These are phyloP conservation scores for Blastocystis sp. DNA, from an alignment of 352 stramenopile genomes.

Conservation along the genomic window DNA sequence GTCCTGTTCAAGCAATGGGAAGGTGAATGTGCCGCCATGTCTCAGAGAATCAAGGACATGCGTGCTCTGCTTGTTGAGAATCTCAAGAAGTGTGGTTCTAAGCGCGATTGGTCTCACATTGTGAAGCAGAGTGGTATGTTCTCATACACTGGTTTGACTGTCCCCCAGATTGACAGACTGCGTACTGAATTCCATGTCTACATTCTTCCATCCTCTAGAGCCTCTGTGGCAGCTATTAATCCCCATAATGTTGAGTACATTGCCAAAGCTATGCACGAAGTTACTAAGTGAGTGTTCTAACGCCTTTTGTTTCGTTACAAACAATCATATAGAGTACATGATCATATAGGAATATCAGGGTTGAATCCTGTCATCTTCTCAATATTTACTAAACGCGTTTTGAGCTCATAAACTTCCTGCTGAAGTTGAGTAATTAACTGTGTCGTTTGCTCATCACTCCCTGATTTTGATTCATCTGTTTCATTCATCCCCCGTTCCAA, in stretches of 20 bases:
- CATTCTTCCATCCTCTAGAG: conserved; percentile 92
- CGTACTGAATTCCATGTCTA: conserved; percentile 94
- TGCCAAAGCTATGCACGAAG: conserved; percentile 82
- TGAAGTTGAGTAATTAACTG: conserved; percentile 44
- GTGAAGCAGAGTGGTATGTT: conserved; percentile 98
- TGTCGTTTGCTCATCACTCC: conserved; percentile 16
- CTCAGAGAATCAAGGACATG: conserved; percentile 89
- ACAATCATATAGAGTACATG: neutral
- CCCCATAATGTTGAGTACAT: conserved; percentile 90
- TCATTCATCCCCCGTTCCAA: neutral
- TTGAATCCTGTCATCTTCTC: conserved; percentile 43
- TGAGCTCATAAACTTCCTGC: conserved; percentile 29
- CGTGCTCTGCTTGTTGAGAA: conserved; percentile 75
- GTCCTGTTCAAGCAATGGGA: conserved; percentile 85
- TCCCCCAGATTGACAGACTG: conserved; percentile 87
- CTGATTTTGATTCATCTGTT: neutral
- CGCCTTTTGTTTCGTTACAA: neutral
- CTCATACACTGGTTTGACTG: conserved; percentile 91
- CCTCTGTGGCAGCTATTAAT: conserved; percentile 92
- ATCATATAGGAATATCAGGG: neutral
- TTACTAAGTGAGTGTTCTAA: conserved; percentile 71
- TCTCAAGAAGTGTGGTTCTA: conserved; percentile 76
- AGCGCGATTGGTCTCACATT: conserved; percentile 87
- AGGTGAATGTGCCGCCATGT: conserved; percentile 89
- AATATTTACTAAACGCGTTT: neutral